phyloP scores from a whole-genome alignment of 177 flowering plant genomes.

The Vitis hybrid region DNA sequence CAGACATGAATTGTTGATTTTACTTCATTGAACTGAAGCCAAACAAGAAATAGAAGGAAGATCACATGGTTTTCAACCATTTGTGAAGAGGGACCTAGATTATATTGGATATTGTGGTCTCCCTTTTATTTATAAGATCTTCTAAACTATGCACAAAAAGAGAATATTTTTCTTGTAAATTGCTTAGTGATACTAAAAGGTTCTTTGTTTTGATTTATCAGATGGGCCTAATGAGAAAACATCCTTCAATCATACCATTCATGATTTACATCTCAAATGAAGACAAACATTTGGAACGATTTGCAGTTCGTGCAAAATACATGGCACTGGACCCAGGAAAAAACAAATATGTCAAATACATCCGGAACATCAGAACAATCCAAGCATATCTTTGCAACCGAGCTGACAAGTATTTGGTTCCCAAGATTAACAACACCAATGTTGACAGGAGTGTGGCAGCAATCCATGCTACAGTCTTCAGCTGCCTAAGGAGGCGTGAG shows the following conservation, averaged over 20 bases:
- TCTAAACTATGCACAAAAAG: no score
- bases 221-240: slow-evolving; percentile 99
- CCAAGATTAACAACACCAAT: slow-evolving; percentile 92
- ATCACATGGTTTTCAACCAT: no score
- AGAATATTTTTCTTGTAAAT: no score
- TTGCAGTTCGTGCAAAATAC: slow-evolving; percentile 98
- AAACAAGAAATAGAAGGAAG: no score
- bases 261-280: slow-evolving; percentile 93
- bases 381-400: slow-evolving; percentile 91
- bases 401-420: slow-evolving; percentile 96
- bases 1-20: no score
- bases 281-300: slow-evolving; percentile 91
- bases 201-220: slow-evolving; percentile 15
- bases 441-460: slow-evolving; percentile 97
- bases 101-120: no score
- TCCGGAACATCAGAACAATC: slow-evolving; percentile 85
- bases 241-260: slow-evolving; percentile 94
- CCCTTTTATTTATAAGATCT: no score
- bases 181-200: no score
- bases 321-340: slow-evolving; percentile 97
- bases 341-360: slow-evolving; percentile 92
- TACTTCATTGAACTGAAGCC: no score
- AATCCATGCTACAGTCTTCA: slow-evolving; percentile 96
- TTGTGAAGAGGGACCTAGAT: no score
- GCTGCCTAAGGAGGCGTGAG: slow-evolving; percentile 85